These are phyloP conservation scores for Euphorbia pulcherrima DNA, from an alignment of 345 rosid species.

Conservation along the genomic window DNA sequence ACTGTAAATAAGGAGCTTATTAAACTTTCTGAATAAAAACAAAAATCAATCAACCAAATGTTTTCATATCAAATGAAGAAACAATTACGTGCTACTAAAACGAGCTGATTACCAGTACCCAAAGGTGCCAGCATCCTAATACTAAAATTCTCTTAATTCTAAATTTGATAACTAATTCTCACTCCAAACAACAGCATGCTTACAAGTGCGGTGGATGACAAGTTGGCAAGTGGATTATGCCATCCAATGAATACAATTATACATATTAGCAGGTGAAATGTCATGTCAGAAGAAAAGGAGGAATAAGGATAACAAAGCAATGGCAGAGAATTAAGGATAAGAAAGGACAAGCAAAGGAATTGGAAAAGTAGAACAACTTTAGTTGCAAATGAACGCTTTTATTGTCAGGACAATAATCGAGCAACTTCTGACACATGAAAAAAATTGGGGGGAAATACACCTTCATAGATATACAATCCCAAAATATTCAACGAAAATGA, in stretches of 20 bases:
- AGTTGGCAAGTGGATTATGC: constrained; percentile 17
- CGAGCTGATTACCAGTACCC: background rate
- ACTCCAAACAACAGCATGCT: background rate
- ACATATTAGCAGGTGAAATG: constrained; percentile 19
- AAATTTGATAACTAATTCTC: background rate
- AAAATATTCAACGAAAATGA: background rate
- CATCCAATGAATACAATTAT: constrained; percentile 27
- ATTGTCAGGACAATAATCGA: background rate
- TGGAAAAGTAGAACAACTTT: constrained; percentile 12
- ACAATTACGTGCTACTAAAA: background rate
- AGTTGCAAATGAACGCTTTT: constrained; percentile 11
- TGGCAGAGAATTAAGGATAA: background rate
- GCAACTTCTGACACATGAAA: background rate
- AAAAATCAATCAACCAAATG: background rate
- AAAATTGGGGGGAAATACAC: background rate
- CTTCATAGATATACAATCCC: background rate
- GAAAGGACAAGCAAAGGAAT: background rate
- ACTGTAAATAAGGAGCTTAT: background rate
- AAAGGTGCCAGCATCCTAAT: background rate
- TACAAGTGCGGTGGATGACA: background rate
- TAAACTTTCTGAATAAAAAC: too few species aligned
- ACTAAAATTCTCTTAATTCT: background rate
- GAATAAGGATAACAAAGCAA: constrained; percentile 7
- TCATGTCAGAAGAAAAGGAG: constrained; percentile 19
- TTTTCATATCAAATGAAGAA: background rate